phyloP scores from a whole-genome alignment of 768 basidiomycete genomes.

The Pleurotus cornucopiae region DNA sequence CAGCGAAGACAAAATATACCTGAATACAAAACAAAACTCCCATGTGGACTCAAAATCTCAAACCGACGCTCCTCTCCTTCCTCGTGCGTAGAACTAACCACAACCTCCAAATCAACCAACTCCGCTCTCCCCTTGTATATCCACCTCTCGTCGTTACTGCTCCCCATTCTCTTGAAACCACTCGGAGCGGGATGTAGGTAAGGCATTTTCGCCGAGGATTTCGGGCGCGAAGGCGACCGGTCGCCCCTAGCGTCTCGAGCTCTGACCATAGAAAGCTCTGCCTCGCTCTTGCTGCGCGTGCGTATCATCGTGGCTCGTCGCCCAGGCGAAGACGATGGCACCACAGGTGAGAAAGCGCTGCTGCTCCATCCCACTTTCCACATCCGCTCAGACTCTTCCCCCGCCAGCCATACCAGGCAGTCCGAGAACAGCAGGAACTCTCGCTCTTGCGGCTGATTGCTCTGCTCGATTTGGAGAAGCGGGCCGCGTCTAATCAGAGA shows the following conservation, averaged over 20 bases:
- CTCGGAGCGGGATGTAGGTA: slow-evolving; percentile 23
- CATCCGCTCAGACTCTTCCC: slow-evolving; percentile 35
- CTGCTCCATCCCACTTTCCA: slow-evolving; percentile 26
- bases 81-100: slow-evolving; percentile 44
- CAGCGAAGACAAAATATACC: slow-evolving; percentile 32
- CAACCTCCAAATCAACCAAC: slow-evolving; percentile 74
- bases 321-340: slow-evolving; percentile 13
- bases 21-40: slow-evolving; percentile 72
- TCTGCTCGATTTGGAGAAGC: slow-evolving; percentile 53
- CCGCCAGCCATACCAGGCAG: slow-evolving; percentile 72
- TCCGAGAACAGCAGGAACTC: slow-evolving; percentile 85
- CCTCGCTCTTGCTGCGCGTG: slow-evolving; percentile 58
- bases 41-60: slow-evolving; percentile 74
- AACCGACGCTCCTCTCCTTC: slow-evolving; percentile 53
- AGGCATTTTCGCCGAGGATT: slow-evolving; percentile 7
- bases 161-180: slow-evolving; percentile 24
- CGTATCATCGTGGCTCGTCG: slow-evolving; percentile 32
- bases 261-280: slow-evolving; percentile 37
- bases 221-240: background rate
- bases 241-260: slow-evolving; percentile 1
- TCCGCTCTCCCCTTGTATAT: slow-evolving; percentile 64
- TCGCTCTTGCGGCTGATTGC: slow-evolving; percentile 46
- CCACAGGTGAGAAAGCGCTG: slow-evolving; percentile 13
- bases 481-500: slow-evolving; percentile 65
- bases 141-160: slow-evolving; percentile 59